Evolutionary conservation across 2,329 filamentous ascomycete genomes (phyloP), one percentile per base, ranked within the genome.

Genomic region (Neofusicoccum umdonicola): DNA sequence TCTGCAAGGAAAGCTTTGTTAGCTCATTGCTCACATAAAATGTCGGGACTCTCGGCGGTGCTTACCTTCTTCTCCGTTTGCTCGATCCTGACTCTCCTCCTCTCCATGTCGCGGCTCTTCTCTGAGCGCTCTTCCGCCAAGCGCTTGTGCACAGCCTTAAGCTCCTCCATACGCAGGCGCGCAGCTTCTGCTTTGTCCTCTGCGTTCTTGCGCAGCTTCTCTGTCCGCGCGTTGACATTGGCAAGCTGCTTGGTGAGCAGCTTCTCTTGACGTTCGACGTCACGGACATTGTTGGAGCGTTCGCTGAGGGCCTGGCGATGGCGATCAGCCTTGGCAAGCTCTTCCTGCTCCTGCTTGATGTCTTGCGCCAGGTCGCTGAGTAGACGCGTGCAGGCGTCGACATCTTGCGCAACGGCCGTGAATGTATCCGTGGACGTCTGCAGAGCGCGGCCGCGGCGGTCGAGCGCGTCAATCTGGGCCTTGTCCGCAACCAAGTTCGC

Each of bases 31-130:
- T 17, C 4, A n/a, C 17, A 39, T 13, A 12, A 17, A 15, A 3
- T 12, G 34, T 2, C 6, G 9, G n/a, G 22, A 4, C 13, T 12
- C 12, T 47, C 5, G 41, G 22, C 37, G 3, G 4, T 34, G 74
- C 82, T 71, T 82, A 93, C 93, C 91, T 98, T 98, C 82, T 98
- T 98, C 85, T 98, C 94, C 8, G 92, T 97, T 81, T 97, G 93
- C 79, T 99, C 95, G 68, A 99, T 98, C 66, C 93, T 84, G n/a
- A 97, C 92, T 70, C 91, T 87, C 71, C 93, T 85, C 74, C 90
- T 88, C 82, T 99, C 95, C 81, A 98, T 96, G 73, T 98, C 94
- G 65, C 92, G 89, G 39, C 90, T 89, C 79, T 96, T 96, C 63
- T 95, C 92, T 1, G 86, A 86, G 67, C 93, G 85, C 82, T 99